Evolutionary conservation across 2,329 filamentous ascomycete genomes (phyloP).

Genomic region (Fusarium staphyleae): DNA sequence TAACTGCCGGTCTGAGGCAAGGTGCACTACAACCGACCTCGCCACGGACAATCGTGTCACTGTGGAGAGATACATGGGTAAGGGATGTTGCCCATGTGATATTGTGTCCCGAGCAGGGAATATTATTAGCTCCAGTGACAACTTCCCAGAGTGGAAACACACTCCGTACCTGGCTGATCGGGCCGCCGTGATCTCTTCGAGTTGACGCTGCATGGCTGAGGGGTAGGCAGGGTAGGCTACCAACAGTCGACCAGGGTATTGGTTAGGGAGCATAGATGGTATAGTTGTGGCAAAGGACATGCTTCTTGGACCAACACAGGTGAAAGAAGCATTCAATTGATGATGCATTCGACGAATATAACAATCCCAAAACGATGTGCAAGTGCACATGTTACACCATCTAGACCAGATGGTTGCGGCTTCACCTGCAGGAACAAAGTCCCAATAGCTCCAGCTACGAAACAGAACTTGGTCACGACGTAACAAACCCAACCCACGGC

Average conservation of each 20-base stretch:
- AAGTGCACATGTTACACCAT: not conserved
- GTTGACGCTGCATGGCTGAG: not conserved
- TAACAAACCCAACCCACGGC: constrained; percentile 1
- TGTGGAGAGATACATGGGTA: constrained; percentile 6
- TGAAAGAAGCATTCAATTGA: not conserved
- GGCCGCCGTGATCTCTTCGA: not conserved
- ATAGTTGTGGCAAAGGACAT: not conserved
- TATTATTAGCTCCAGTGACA: constrained; percentile 17
- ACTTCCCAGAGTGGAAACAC: constrained; percentile 30
- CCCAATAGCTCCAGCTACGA: not conserved
- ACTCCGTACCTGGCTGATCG: constrained; percentile 22
- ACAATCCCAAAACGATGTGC: not conserved
- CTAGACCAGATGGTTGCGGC: constrained; percentile 1
- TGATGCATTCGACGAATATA: not conserved
- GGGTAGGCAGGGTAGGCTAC: not conserved
- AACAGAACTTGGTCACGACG: not conserved
- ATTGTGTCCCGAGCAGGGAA: constrained; percentile 13
- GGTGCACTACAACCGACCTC: constrained; percentile 1
- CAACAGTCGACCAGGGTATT: constrained; percentile 1
- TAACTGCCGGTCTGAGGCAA: constrained; percentile 4
- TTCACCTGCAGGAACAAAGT: constrained; percentile 15
- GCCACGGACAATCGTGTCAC: constrained; percentile 13
- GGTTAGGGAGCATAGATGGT: not conserved
- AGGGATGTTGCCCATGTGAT: constrained; percentile 21
- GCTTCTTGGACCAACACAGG: not conserved